These are phyloP conservation scores for Acacia melanoxylon DNA, from an alignment of 306 rosid genomes.

Conservation along the genomic window DNA sequence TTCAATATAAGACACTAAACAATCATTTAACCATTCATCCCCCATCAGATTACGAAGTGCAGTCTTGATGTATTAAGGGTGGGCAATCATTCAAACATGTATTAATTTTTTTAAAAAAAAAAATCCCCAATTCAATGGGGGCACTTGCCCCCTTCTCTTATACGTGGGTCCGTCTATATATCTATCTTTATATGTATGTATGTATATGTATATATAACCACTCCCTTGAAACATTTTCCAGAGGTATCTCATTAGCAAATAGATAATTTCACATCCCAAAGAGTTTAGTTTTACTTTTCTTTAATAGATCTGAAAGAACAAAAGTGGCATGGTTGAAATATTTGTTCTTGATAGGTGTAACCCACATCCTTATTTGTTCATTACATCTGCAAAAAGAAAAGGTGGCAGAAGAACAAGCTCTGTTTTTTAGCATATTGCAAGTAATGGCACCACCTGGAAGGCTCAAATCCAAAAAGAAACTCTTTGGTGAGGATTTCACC, in stretches of 20 bases:
- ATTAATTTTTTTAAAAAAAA: too few relatives aligned
- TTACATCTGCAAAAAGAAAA: background rate
- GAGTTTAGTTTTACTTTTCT: too few relatives aligned
- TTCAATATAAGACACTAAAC: too few relatives aligned
- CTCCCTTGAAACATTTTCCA: background rate
- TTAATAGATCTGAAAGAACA: background rate
- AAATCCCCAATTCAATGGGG: too few relatives aligned
- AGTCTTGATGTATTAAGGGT: too few relatives aligned
- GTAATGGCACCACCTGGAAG: conserved; percentile 36
- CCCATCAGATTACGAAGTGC: too few relatives aligned
- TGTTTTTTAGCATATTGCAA: conserved; percentile 1
- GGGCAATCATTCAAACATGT: too few relatives aligned
- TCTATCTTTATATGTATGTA: too few relatives aligned
- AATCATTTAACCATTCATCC: too few relatives aligned
- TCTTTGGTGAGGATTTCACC: conserved; percentile 9
- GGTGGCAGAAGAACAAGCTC: conserved; percentile 35
- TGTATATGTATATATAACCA: background rate
- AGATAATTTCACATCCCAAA: background rate
- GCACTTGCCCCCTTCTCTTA: too few relatives aligned
- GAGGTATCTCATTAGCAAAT: background rate
- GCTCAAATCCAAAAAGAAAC: conserved; percentile 10
- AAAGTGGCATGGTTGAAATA: background rate
- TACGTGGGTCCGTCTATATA: too few relatives aligned
- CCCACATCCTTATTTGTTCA: background rate
- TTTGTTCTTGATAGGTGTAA: background rate